Evolutionary conservation across 73 alveolate species (phyloP), one percentile per base, ranked within the genome.

Genomic region (Loxodes magnus): DNA sequence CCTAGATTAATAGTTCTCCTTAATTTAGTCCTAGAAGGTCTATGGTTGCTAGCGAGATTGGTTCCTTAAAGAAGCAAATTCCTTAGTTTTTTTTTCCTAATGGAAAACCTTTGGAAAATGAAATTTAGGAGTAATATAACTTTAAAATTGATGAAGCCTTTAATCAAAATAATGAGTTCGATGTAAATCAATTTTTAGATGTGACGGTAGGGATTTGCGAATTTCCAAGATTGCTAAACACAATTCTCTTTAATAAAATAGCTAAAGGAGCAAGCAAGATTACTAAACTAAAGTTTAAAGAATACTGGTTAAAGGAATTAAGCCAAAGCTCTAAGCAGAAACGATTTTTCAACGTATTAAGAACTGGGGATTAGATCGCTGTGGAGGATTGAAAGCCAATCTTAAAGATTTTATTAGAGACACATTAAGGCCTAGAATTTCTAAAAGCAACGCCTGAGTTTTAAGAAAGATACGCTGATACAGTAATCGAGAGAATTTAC

Each of bases 351-450:
- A 29, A 59, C 87, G 3, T 51, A 85, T 16, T 79, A 79, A 61
- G 74, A 77, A 52, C 93, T 90, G 35, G 71, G 70, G 16, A 67
- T n/a, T 73, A 39, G 59, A 72, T 92, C 2, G 35, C 28, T n/a
- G 42, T 78, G 22, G 96, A 88, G 15, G 98, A 94, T 57, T 94
- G 92, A 69, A 82, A 76, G 53, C 98, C 96, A 22, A 51, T 95
- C 48, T 52, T 95, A 72, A 82, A 71, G 59, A 85, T 79, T 21
- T 66, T 95, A 38, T 71, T 95, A 21, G 96, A 90, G 44, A 46
- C 91, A 38, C 98, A 95, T 60, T 98, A 98, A n/a, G 98, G 99
- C 14, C 73, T 95, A 39, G 99, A 93, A 38, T 95, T 95, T 61
- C 86, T 95, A 38, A 65, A 75, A 62, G 96, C 93, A 43, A 93